Conservation (phyloP, 768 basidiomycete species). For the Pisolithus orientalis region DNA sequence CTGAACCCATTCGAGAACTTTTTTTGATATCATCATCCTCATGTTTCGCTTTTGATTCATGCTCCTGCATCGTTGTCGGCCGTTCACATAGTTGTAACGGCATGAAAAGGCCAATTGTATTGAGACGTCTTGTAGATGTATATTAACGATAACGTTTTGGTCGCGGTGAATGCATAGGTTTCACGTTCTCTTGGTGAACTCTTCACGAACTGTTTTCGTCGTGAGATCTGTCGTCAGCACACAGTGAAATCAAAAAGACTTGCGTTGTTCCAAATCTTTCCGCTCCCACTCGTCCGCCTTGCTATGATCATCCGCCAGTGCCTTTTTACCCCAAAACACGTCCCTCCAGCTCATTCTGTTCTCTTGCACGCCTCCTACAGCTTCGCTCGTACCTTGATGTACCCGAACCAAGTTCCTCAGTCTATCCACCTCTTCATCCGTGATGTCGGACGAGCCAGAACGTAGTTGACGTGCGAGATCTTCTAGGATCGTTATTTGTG, state of each 20-base stretch:
- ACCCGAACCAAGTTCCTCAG: conserved; percentile 48
- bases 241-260: conserved; percentile 7
- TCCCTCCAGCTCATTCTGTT: conserved; percentile 42
- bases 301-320: neutral
- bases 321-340: conserved; percentile 39
- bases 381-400: conserved; percentile 7
- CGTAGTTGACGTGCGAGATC: conserved; percentile 50
- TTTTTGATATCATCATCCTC: neutral
- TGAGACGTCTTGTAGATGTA: neutral
- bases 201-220: conserved; percentile 5
- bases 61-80: neutral
- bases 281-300: conserved; percentile 31
- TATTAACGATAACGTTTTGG: neutral
- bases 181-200: neutral
- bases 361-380: conserved; percentile 7
- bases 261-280: conserved; percentile 35
- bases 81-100: neutral
- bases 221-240: neutral
- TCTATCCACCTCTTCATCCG: conserved; percentile 46
- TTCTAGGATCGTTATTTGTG: conserved; percentile 58
- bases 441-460: conserved; percentile 34
- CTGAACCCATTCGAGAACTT: neutral
- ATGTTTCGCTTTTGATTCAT: neutral
- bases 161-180: too few relatives aligned
- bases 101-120: neutral